Percentiles rank a stretch among this genome's conserved stretches.
These are phyloP conservation scores for Alternaria alternata DNA, from an alignment of 2,329 filamentous ascomycete genomes.

Conservation along the genomic window DNA sequence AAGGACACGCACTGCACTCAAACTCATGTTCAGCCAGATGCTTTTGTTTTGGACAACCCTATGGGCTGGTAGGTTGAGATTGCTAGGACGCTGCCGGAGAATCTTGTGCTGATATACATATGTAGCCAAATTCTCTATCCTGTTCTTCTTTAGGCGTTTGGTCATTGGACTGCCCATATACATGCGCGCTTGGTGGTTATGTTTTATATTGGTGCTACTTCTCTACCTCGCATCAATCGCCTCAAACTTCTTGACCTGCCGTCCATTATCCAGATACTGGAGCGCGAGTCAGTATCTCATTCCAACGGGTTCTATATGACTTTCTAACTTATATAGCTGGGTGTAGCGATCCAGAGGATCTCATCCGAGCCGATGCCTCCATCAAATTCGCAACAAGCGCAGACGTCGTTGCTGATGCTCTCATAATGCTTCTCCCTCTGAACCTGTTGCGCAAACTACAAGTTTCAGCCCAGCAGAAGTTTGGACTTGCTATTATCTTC, in stretches of 20 bases:
- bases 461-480: background rate
- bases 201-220: too few species aligned
- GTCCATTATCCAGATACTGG: background rate
- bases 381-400: background rate
- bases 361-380: background rate
- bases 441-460: background rate
- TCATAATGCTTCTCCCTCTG: background rate
- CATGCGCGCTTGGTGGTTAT: too few species aligned
- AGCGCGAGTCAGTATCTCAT: background rate
- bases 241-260: too few species aligned
- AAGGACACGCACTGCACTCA: conserved; percentile 6
- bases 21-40: conserved; percentile 17
- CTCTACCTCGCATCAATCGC: too few species aligned
- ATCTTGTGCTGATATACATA: too few species aligned
- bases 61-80: conserved; percentile 8
- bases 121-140: too few species aligned
- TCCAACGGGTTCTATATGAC: background rate
- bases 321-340: background rate
- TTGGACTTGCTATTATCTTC: background rate
- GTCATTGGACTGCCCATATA: too few species aligned
- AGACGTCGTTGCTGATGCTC: background rate
- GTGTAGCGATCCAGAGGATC: background rate
- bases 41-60: conserved; percentile 15
- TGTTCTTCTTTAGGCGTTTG: too few species aligned
- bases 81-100: fast-evolving